Conservation (phyloP, 2,329 filamentous ascomycete genomes). For the Macrophomina phaseolina region DNA sequence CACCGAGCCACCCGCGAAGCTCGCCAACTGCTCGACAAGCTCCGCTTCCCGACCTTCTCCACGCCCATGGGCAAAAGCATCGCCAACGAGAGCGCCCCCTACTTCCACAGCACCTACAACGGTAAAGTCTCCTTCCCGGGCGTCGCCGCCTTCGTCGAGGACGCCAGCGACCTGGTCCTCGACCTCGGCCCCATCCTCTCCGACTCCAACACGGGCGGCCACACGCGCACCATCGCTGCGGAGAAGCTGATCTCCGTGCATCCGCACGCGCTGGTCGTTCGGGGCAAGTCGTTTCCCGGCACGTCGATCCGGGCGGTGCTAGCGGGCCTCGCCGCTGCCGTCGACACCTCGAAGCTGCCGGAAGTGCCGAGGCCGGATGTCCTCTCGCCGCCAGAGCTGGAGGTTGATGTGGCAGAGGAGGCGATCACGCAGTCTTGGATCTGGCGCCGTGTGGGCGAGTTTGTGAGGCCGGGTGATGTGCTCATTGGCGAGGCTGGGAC, state of each 20-base stretch:
- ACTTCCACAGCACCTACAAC: constrained; percentile 57
- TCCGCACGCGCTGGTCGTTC: not conserved
- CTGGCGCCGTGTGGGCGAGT: constrained; percentile 33
- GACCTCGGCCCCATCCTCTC: constrained; percentile 47
- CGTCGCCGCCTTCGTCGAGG: not conserved
- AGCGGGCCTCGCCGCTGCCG: not conserved
- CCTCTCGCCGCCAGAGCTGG: not conserved
- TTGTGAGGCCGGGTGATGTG: constrained; percentile 60
- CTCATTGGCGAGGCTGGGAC: constrained; percentile 65
- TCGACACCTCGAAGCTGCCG: not conserved
- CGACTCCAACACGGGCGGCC: constrained; percentile 16
- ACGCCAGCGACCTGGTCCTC: constrained; percentile 50
- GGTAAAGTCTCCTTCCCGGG: constrained; percentile 41
- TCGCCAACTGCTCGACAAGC: constrained; percentile 38
- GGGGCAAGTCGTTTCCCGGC: not conserved
- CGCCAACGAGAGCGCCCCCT: constrained; percentile 54
- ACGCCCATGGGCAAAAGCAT: constrained; percentile 58
- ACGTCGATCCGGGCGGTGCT: not conserved
- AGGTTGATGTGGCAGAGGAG: constrained; percentile 27
- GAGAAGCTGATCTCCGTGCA: not conserved
- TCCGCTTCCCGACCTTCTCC: constrained; percentile 55
- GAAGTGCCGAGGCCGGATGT: not conserved
- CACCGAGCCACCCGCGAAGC: not conserved
- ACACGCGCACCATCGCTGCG: not conserved
- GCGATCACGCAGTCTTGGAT: not conserved